Percentiles rank a stretch among this genome's conserved stretches.
Evolutionary conservation across 2,329 filamentous ascomycete genomes (phyloP).

Genomic region (Diaporthe helianthi): DNA sequence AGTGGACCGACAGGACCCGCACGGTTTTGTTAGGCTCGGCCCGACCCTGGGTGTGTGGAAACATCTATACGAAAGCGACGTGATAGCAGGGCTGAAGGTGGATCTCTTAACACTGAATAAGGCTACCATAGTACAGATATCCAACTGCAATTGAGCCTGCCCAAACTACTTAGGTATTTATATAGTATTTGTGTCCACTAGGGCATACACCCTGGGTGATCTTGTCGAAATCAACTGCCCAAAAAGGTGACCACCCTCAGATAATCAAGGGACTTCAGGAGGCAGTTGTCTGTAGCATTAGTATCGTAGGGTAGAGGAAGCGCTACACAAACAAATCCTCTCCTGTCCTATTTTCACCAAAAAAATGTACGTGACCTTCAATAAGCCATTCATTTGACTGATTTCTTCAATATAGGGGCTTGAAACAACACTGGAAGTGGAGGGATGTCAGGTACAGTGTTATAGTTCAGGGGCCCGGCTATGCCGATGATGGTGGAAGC

Average conservation of each 20-base stretch:
- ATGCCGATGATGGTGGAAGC: background rate
- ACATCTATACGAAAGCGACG: background rate
- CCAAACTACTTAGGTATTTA: too few relatives aligned
- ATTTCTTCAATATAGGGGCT: background rate
- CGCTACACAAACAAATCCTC: too few relatives aligned
- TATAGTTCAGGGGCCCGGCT: constrained; percentile 1
- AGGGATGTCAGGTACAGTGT: background rate
- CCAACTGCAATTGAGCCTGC: background rate
- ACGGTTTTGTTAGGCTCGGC: background rate
- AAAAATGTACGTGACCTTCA: background rate
- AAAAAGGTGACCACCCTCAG: too few relatives aligned
- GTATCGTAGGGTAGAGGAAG: too few relatives aligned
- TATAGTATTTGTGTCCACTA: too few relatives aligned
- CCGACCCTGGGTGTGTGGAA: background rate
- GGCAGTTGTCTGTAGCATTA: too few relatives aligned
- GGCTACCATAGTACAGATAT: background rate
- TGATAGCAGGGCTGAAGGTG: constrained; percentile 13
- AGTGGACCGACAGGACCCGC: background rate
- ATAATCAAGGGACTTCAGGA: too few relatives aligned
- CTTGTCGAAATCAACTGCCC: too few relatives aligned
- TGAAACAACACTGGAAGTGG: too few relatives aligned
- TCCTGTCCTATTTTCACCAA: background rate
- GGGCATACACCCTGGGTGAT: too few relatives aligned
- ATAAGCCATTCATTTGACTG: background rate
- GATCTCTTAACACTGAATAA: background rate